These are phyloP conservation scores for Rubus idaeus DNA, from an alignment of 306 rosid species.

Conservation along the genomic window DNA sequence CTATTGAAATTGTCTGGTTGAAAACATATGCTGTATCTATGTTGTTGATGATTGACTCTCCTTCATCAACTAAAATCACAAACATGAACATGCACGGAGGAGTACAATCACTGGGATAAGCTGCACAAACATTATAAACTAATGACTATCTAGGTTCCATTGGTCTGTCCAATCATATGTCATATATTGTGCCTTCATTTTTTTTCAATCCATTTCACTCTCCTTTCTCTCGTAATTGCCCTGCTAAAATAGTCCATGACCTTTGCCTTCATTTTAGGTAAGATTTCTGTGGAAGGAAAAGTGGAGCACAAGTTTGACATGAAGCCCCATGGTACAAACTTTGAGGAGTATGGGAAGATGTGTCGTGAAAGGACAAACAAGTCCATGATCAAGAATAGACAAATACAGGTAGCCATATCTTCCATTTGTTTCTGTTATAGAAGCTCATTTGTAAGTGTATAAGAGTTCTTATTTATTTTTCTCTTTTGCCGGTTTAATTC, in stretches of 20 bases:
- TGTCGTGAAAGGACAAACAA: constrained; percentile 95
- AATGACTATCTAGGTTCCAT: neutral
- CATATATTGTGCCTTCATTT: neutral
- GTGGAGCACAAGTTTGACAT: constrained; percentile 97
- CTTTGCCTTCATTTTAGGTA: constrained; percentile 45
- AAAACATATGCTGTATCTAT: neutral
- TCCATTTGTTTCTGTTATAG: constrained; percentile 8
- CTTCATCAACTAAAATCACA: neutral
- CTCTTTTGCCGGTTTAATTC: constrained; percentile 26
- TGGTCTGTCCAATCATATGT: neutral
- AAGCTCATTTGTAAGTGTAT: constrained; percentile 12
- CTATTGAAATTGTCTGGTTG: neutral
- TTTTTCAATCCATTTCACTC: neutral
- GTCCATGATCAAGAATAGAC: constrained; percentile 81
- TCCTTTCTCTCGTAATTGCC: neutral
- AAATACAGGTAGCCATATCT: constrained; percentile 67
- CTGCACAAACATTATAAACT: neutral
- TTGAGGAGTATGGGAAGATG: constrained; percentile 84
- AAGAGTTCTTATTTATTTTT: constrained; percentile 17
- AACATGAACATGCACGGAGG: neutral
- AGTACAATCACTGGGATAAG: neutral
- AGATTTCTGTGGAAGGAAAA: constrained; percentile 86
- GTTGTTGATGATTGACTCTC: neutral
- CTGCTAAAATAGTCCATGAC: constrained; percentile 16
- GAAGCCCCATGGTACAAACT: constrained; percentile 91